A percentile compares a stretch with the other conserved stretches of the same genome.
These are phyloP conservation scores for Wickerhamiella brachini DNA, from an alignment of 805 yeast species.

Conservation along the genomic window DNA sequence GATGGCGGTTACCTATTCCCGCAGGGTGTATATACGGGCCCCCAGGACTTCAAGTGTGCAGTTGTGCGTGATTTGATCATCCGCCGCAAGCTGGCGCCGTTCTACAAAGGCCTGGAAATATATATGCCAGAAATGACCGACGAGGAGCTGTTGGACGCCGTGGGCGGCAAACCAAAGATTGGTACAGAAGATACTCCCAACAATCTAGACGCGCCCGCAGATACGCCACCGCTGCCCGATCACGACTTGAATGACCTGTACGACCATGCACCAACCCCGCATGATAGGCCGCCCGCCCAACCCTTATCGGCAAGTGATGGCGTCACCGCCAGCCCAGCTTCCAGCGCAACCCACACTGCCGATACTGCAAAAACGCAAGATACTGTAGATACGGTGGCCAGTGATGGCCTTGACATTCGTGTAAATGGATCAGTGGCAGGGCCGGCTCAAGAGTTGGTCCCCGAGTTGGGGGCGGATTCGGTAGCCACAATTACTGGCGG, in stretches of 20 bases:
- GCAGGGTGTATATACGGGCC: conserved; percentile 66
- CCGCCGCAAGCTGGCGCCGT: conserved; percentile 70
- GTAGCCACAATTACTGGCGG: neutral
- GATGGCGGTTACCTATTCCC: conserved; percentile 95
- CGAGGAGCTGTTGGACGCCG: conserved; percentile 41
- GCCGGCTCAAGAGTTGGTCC: neutral
- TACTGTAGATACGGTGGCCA: neutral
- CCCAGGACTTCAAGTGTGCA: conserved; percentile 60
- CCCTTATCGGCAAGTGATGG: neutral
- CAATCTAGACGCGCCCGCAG: neutral
- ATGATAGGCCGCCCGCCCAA: neutral
- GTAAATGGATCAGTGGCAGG: neutral
- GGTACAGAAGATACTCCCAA: neutral
- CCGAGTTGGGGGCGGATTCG: too few species aligned
- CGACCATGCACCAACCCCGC: neutral
- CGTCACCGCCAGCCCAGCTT: neutral
- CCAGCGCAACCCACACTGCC: neutral
- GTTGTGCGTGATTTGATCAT: conserved; percentile 61
- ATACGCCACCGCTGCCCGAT: neutral
- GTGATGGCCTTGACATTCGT: neutral
- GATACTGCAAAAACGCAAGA: neutral
- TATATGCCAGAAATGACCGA: conserved; percentile 60
- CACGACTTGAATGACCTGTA: neutral
- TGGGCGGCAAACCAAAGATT: conserved; percentile 5
- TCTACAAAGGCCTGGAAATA: conserved; percentile 79